These are phyloP conservation scores for Kokia cookei DNA, from an alignment of 441 rosid genomes.

Conservation along the genomic window DNA sequence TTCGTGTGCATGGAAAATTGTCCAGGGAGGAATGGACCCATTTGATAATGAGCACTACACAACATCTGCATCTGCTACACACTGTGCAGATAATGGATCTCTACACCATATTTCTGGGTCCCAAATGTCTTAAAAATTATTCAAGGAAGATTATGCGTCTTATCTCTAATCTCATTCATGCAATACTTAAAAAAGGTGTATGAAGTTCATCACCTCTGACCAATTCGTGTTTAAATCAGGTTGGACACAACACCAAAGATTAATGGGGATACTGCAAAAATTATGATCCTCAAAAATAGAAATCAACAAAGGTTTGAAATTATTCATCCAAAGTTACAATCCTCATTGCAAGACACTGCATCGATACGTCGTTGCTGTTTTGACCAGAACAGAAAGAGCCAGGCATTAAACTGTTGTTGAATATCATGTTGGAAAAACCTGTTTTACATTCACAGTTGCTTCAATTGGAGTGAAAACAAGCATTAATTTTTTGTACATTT, in stretches of 20 bases:
- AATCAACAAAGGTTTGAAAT: too few relatives aligned
- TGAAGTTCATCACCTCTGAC: background rate
- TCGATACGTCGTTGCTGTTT: too few relatives aligned
- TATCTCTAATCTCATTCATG: background rate
- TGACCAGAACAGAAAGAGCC: too few relatives aligned
- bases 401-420: too few relatives aligned
- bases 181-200: background rate
- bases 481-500: too few relatives aligned
- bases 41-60: constrained; percentile 8
- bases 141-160: constrained; percentile 10
- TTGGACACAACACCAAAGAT: background rate
- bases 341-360: too few relatives aligned
- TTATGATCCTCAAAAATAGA: too few relatives aligned
- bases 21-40: constrained; percentile 14
- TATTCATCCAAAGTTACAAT: too few relatives aligned
- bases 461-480: too few relatives aligned
- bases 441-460: too few relatives aligned
- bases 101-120: constrained; percentile 39
- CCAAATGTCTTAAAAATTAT: constrained; percentile 23
- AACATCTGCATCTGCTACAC: constrained; percentile 31
- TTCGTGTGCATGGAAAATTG: constrained; percentile 3
- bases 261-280: too few relatives aligned
- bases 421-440: too few relatives aligned
- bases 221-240: background rate
- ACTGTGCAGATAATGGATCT: constrained; percentile 22